Base-by-base conservation (phyloP, 192 early-diverging fungal genomes). In the Chytriomyces sp. region DNA sequence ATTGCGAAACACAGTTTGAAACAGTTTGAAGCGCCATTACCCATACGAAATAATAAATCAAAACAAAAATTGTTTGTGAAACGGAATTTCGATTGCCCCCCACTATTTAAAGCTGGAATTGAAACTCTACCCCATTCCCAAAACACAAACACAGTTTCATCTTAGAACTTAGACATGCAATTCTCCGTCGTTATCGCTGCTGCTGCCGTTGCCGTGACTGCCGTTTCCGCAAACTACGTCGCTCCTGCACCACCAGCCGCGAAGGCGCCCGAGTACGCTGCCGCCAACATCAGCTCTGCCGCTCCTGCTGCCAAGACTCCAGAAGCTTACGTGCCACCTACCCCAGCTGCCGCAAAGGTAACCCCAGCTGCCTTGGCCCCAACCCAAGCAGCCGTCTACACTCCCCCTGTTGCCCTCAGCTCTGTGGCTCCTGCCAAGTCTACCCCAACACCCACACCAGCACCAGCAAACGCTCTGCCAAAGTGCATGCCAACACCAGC, bases 401-500 rank as follows among this genome's bases (percentile, higher is more conserved):
- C 66, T 45, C 66, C 66, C 23, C n/a, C 66, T 45, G 66, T 67
- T 45, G 45, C 44, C 9, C 66, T 44, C 16, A n/a, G 43, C 8
- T 45, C 23, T 9, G 48, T 53, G 7, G 68, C 68, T 6, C 8
- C 50, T 23, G 50, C 49, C 10, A 43, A 57, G 53, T n/a, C 20
- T 57, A 57, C 53, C 16, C 53, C 53, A 20, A 57, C 53, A 57
- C 53, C 53, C 1, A 57, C 53, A 13, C 53, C 53, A 57, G 20
- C 53, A n/a, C 53, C 53, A n/a, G 35, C 35, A 35, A 35, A 35
- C 35, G 35, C 35, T 35, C 35, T 35, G 35, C 35, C 35, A 35
- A 35, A 35, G 35, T 35, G 35, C 4, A 35, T 35, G 35, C 35
- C 35, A 35, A 35, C 35, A 2, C 35, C 35, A 35, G 35, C 35